phyloP scores from a whole-genome alignment of 805 yeast genomes.

The Saturnispora halmiae region DNA sequence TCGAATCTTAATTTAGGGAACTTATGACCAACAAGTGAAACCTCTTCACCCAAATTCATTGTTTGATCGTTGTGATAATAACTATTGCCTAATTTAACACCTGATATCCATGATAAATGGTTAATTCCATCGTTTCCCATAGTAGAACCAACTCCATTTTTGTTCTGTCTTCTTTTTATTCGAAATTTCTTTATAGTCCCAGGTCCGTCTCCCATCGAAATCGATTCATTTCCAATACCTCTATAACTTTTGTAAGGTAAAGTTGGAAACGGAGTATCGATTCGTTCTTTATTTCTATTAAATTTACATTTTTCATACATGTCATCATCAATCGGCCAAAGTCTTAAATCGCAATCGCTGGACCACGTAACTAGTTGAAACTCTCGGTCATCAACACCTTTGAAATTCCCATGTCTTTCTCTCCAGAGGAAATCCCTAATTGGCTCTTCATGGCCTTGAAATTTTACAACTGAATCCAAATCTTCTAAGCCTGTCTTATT shows the following conservation, averaged over 20 bases:
- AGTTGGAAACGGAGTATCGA: slow-evolving; percentile 30
- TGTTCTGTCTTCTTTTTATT: slow-evolving; percentile 23
- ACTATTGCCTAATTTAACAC: slow-evolving; percentile 65
- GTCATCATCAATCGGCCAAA: slow-evolving; percentile 62
- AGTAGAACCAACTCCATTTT: not conserved
- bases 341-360: slow-evolving; percentile 70
- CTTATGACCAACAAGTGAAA: slow-evolving; percentile 76
- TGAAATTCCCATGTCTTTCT: slow-evolving; percentile 38
- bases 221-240: slow-evolving; percentile 35
- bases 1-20: slow-evolving; percentile 85
- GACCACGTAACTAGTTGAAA: slow-evolving; percentile 94
- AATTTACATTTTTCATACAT: slow-evolving; percentile 40
- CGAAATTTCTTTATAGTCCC: slow-evolving; percentile 1
- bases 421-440: slow-evolving; percentile 89
- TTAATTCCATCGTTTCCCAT: slow-evolving; percentile 38
- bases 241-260: slow-evolving; percentile 36
- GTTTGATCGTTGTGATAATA: slow-evolving; percentile 34
- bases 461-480: slow-evolving; percentile 47
- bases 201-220: slow-evolving; percentile 4
- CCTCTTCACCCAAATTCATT: slow-evolving; percentile 82
- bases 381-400: slow-evolving; percentile 57
- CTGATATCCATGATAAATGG: slow-evolving; percentile 88
- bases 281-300: slow-evolving; percentile 20
- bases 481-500: slow-evolving; percentile 29
- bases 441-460: slow-evolving; percentile 77